phyloP scores from a whole-genome alignment of 495 filamentous ascomycete genomes.

The Choiromyces venosus region DNA sequence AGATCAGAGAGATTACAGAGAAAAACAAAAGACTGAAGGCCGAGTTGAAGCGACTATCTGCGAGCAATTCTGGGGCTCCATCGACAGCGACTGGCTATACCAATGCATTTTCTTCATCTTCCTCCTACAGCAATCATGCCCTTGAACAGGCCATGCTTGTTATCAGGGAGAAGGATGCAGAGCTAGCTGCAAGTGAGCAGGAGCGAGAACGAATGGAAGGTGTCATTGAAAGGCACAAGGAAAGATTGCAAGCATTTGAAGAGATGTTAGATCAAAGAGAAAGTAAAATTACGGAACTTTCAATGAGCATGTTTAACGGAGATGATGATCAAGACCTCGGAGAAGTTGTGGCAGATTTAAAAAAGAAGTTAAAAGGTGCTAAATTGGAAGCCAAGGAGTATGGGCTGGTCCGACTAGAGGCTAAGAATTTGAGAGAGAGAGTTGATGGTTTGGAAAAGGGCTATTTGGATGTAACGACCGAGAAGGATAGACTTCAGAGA shows the following conservation, averaged over 20 bases:
- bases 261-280: conserved; percentile 33
- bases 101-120: neutral
- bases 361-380: conserved; percentile 48
- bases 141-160: conserved; percentile 49
- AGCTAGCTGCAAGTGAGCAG: conserved; percentile 48
- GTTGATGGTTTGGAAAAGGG: conserved; percentile 49
- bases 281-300: conserved; percentile 41
- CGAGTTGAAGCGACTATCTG: conserved; percentile 39
- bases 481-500: conserved; percentile 48
- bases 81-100: conserved; percentile 29
- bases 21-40: conserved; percentile 54
- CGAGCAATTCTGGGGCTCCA: conserved; percentile 23
- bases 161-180: conserved; percentile 56
- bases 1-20: conserved; percentile 60
- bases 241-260: conserved; percentile 42
- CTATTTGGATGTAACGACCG: conserved; percentile 45
- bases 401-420: conserved; percentile 49
- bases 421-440: conserved; percentile 47
- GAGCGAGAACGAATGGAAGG: conserved; percentile 59
- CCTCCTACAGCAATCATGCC: conserved; percentile 29
- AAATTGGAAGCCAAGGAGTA: conserved; percentile 51
- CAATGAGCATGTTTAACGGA: conserved; percentile 38
- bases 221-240: conserved; percentile 50
- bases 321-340: conserved; percentile 47
- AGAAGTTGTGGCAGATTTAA: conserved; percentile 47